Conservation (phyloP, 1,139 yeast genomes). For the Pichia sp. region DNA sequence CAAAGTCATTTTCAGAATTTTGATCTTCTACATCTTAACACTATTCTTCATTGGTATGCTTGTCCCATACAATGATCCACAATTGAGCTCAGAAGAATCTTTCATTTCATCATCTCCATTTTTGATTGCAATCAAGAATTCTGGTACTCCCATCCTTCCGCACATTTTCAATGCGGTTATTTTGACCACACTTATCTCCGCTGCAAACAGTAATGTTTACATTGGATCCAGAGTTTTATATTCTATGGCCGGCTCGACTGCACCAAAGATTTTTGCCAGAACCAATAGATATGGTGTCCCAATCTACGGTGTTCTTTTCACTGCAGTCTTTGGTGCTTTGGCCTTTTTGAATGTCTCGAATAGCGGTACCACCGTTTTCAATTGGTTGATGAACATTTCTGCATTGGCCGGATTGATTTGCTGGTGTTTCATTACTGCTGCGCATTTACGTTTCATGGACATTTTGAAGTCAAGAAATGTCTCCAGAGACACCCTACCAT, state of each 20-base stretch:
- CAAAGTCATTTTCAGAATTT: neutral
- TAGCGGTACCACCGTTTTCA: conserved; percentile 62
- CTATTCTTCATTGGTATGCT: neutral
- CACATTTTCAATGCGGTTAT: conserved; percentile 73
- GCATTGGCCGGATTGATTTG: conserved; percentile 71
- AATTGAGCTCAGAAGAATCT: conserved; percentile 21
- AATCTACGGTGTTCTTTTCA: conserved; percentile 47
- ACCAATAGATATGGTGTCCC: conserved; percentile 66
- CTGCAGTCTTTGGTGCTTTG: conserved; percentile 55
- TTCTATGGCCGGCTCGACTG: conserved; percentile 60
- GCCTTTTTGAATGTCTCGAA: conserved; percentile 63
- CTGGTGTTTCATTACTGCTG: conserved; percentile 61
- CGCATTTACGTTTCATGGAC: conserved; percentile 63
- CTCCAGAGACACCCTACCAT: conserved; percentile 61
- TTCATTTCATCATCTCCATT: conserved; percentile 46
- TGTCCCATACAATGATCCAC: neutral
- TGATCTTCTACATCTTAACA: neutral
- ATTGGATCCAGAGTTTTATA: conserved; percentile 68
- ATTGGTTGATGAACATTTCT: conserved; percentile 77
- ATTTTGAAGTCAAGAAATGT: conserved; percentile 54
- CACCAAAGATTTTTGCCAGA: conserved; percentile 47
- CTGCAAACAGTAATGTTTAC: conserved; percentile 73
- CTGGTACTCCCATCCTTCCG: conserved; percentile 64
- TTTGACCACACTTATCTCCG: conserved; percentile 60
- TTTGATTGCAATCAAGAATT: conserved; percentile 51